Percentiles rank a stretch among this genome's conserved stretches.
Evolutionary conservation across 129 eudicot species (phyloP).

Genomic region (Escallonia herrerae): DNA sequence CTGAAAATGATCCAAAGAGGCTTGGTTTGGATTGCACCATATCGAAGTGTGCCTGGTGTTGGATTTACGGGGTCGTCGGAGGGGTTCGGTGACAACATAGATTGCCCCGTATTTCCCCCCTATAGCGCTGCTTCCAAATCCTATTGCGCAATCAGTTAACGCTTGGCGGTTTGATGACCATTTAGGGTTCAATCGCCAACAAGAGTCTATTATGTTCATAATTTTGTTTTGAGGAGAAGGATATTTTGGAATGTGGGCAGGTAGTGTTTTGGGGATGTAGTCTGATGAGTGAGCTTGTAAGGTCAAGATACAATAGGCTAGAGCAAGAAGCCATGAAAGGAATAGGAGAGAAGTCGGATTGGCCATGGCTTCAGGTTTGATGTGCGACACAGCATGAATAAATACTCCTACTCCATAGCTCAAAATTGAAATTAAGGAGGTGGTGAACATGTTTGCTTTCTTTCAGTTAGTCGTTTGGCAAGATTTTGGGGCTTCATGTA

Average conservation of each 20-base stretch:
- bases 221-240: not conserved
- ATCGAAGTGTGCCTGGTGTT: constrained; percentile 11
- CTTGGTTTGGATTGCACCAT: constrained; percentile 7
- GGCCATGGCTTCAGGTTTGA: not conserved
- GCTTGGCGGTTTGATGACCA: constrained; percentile 26
- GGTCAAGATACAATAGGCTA: not conserved
- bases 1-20: constrained; percentile 16
- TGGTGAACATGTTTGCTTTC: constrained; percentile 7
- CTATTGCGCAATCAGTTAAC: constrained; percentile 28
- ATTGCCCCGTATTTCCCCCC: constrained; percentile 24
- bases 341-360: not conserved
- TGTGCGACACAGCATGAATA: not conserved
- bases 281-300: not conserved
- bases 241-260: not conserved
- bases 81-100: constrained; percentile 1
- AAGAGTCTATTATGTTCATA: constrained; percentile 15
- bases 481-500: not conserved
- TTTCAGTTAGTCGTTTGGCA: not conserved
- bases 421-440: not conserved
- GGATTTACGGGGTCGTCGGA: not conserved
- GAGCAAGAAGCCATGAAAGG: not conserved
- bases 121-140: constrained; percentile 20
- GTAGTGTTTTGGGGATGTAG: not conserved
- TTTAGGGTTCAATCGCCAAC: constrained; percentile 20
- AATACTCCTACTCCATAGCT: not conserved